phyloP scores from a whole-genome alignment of 768 basidiomycete species.

The Boletus fagicola region DNA sequence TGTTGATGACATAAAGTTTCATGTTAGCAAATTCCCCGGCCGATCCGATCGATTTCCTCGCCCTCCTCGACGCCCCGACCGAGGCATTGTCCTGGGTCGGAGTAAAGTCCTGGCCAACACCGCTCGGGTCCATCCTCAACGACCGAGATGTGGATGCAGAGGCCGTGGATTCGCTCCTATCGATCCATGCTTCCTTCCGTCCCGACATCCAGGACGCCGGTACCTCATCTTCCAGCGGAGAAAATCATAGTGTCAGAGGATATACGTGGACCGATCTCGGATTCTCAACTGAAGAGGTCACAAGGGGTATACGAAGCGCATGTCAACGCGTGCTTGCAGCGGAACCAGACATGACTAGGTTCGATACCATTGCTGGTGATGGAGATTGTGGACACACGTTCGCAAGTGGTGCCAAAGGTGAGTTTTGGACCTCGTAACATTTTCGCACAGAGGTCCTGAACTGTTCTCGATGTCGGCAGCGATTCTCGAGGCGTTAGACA shows the following conservation, averaged over 20 bases:
- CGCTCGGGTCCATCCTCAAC: not conserved
- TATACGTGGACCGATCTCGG: conserved; percentile 10
- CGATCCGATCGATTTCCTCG: conserved; percentile 22
- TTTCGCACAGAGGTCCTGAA: not conserved
- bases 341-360: conserved; percentile 53
- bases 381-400: conserved; percentile 64
- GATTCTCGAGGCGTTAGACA: conserved; percentile 34
- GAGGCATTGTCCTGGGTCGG: conserved; percentile 44
- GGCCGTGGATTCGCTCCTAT: conserved; percentile 1
- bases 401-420: conserved; percentile 44
- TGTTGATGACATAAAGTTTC: not conserved
- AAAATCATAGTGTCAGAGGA: not conserved
- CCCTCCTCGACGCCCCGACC: conserved; percentile 43
- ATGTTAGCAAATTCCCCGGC: conserved; percentile 16
- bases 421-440: not conserved
- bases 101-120: conserved; percentile 31
- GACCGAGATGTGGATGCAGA: conserved; percentile 4
- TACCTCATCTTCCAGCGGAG: not conserved
- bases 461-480: conserved; percentile 15
- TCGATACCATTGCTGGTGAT: conserved; percentile 61
- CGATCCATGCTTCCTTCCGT: conserved; percentile 4
- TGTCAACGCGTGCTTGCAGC: conserved; percentile 43
- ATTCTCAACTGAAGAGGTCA: conserved; percentile 12
- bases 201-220: not conserved
- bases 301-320: conserved; percentile 27